Evolutionary conservation across 495 filamentous ascomycete species (phyloP), one percentile per base, ranked within the genome.

Genomic region (Penicillium robsamsonii): DNA sequence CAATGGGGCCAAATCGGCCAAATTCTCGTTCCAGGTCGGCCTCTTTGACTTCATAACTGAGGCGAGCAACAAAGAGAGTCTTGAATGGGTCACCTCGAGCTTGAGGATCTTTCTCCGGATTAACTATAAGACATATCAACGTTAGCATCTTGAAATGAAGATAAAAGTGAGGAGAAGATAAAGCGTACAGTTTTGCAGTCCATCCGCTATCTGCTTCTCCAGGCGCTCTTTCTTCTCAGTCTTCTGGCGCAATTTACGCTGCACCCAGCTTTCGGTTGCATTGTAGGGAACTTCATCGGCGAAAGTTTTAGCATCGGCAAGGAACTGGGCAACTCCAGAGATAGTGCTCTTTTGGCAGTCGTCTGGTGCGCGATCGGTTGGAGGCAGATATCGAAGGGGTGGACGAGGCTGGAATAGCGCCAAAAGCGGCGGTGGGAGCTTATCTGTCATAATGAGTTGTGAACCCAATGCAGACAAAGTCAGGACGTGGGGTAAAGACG

Each of bases 21-120:
- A 98, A 98, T 71, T 97, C 93, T 58, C 89, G 82, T 76, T 96
- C 92, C 17, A 98, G 78, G 70, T 98, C 94, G 57, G 90, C 83
- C 64, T 92, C 87, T 50, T 89, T 92, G 24, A 87, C 86, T 61
- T 92, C 89, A 64, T 95, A 97, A 65, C 86, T 90, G 44, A 98
- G 82, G 42, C 95, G 87, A 30, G 90, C 86, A 53, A 98, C 87
- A 64, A 98, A 96, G 46, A 97, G 81, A 31, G 94, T 97, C 70
- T 87, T 96, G 83, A 91, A 97, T 2, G 93, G 86, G 74, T 97
- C 93, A 27, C 95, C 95, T 61, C 90, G 82, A 46, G 94, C 86
- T 65, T 96, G 90, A 3, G 87, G 81, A 64, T 98, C 86, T 41
- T 74, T 74, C 22, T 76, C 68, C 17, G 91, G 90, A 51, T 87